These are phyloP conservation scores for Potentilla sterilis DNA, from an alignment of 306 rosid genomes.

Conservation along the genomic window DNA sequence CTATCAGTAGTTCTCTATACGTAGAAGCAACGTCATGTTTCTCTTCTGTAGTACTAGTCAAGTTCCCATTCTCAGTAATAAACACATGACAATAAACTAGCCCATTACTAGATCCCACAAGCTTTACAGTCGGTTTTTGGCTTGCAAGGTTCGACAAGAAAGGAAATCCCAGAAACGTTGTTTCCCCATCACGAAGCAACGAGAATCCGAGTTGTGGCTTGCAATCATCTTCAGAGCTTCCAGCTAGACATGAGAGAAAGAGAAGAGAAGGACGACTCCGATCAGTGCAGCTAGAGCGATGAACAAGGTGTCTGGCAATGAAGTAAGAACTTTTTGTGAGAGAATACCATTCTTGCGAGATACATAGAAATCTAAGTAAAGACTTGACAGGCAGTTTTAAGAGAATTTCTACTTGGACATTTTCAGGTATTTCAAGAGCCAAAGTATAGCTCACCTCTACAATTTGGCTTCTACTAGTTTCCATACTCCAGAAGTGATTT, in stretches of 20 bases:
- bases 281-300: not conserved
- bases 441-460: not conserved
- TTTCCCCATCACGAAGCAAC: not conserved
- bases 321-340: not conserved
- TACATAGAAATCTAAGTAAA: not conserved
- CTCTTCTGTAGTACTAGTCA: not conserved
- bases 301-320: not conserved
- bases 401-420: not conserved
- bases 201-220: not conserved
- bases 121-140: not conserved
- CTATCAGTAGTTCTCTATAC: not conserved
- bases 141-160: not conserved
- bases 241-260: not conserved
- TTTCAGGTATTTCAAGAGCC: not conserved
- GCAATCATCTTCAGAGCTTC: not conserved
- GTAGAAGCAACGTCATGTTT: too few relatives aligned
- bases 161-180: not conserved
- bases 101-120: not conserved
- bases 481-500: not conserved
- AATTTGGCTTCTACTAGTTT: not conserved
- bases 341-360: conserved; percentile 2
- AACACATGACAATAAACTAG: not conserved
- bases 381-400: not conserved
- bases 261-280: not conserved
- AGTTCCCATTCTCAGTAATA: not conserved